Conservation (phyloP, 768 basidiomycete species). For the Auriscalpium orientale region DNA sequence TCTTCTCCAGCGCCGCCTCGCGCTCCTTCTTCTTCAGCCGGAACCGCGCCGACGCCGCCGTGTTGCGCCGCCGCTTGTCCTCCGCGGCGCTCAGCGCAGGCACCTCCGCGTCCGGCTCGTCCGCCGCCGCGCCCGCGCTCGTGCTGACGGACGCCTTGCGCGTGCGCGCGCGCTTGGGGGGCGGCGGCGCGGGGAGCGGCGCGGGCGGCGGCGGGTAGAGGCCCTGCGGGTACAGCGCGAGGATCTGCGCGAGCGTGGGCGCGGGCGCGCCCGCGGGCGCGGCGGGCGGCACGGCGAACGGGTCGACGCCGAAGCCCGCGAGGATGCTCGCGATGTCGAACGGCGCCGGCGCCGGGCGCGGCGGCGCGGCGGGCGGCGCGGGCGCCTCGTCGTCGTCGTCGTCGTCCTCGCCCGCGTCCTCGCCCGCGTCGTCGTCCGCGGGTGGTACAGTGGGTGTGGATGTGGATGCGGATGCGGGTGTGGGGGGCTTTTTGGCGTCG, state of each 20-base stretch:
- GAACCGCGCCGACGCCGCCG: constrained; percentile 89
- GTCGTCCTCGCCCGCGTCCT: constrained; percentile 38
- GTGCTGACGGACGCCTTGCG: constrained; percentile 41
- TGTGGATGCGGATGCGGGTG: constrained; percentile 2
- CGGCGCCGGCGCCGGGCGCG: constrained; percentile 26
- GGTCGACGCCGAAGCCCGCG: constrained; percentile 34
- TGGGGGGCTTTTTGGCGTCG: constrained; percentile 25
- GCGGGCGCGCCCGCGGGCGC: constrained; percentile 25
- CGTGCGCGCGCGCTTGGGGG: constrained; percentile 16
- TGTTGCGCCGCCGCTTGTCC: constrained; percentile 91
- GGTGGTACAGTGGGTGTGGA: constrained; percentile 7
- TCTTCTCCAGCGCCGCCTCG: constrained; percentile 80
- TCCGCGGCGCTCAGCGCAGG: constrained; percentile 50
- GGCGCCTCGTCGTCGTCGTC: constrained; percentile 55
- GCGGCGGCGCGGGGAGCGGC: constrained; percentile 13
- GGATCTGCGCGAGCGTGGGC: constrained; percentile 64
- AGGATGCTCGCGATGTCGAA: constrained; percentile 37
- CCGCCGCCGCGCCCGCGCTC: constrained; percentile 20
- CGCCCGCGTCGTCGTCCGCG: constrained; percentile 29
- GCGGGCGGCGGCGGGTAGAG: constrained; percentile 10
- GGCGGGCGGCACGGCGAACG: constrained; percentile 29
- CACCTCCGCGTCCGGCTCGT: constrained; percentile 4
- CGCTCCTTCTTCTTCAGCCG: constrained; percentile 94
- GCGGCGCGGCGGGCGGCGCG: constrained; percentile 27
- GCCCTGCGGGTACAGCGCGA: constrained; percentile 44